Percentiles rank a stretch among this genome's conserved stretches.
These are phyloP conservation scores for Penstemon eatonii DNA, from an alignment of 257 asterid species.

Conservation along the genomic window DNA sequence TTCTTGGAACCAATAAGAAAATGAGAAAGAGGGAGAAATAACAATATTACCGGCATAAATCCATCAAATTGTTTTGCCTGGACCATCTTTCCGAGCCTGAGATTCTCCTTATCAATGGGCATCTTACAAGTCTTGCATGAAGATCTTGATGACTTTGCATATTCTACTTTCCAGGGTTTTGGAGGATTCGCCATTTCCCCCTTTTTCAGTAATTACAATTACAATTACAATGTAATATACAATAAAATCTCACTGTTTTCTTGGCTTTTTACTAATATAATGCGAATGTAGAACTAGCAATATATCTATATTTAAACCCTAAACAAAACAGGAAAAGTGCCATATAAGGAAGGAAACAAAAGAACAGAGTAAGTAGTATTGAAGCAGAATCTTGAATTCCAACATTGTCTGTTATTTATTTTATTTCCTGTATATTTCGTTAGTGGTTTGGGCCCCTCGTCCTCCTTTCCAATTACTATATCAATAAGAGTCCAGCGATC, in stretches of 20 bases:
- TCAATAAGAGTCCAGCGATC: no score
- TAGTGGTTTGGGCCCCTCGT: no score
- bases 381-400: not conserved
- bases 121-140: constrained; percentile 85
- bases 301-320: not conserved
- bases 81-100: constrained; percentile 95
- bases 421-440: no score
- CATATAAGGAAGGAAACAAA: not conserved
- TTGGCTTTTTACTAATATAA: not conserved
- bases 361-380: not conserved
- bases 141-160: constrained; percentile 88
- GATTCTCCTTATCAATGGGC: constrained; percentile 61
- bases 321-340: not conserved
- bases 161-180: constrained; percentile 90
- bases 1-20: not conserved
- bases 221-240: no score
- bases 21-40: not conserved
- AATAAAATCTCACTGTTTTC: not conserved
- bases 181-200: constrained; percentile 77
- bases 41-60: constrained; percentile 68
- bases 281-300: not conserved
- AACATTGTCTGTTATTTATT: no score
- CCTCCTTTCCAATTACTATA: no score
- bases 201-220: not conserved
- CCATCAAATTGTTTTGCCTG: constrained; percentile 90